A percentile compares a stretch with the other conserved stretches of the same genome.
Conservation (phyloP, 768 basidiomycete species). For the Chalciporus piperatus region DNA sequence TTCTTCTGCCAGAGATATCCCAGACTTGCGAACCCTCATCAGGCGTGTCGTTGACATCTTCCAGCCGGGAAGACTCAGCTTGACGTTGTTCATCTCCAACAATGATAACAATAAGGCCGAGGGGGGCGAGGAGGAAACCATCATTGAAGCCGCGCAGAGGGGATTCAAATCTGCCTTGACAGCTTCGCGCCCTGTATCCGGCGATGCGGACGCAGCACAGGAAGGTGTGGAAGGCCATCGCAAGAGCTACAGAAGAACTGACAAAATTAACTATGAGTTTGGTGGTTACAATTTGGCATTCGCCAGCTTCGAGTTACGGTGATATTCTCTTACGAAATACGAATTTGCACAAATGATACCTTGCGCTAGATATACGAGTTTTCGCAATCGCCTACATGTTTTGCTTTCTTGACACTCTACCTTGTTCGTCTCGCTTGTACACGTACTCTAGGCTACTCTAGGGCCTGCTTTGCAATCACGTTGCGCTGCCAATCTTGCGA, state of each 20-base stretch:
- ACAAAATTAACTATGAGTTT: slow-evolving; percentile 98
- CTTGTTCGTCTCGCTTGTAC: slow-evolving; percentile 11
- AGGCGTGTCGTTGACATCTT: slow-evolving; percentile 91
- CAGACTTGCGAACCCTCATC: slow-evolving; percentile 78
- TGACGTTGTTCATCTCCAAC: slow-evolving; percentile 89
- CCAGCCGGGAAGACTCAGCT: slow-evolving; percentile 77
- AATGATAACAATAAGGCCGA: slow-evolving; percentile 42
- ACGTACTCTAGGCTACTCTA: slow-evolving; percentile 13
- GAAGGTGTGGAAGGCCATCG: slow-evolving; percentile 17
- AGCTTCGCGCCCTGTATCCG: slow-evolving; percentile 24
- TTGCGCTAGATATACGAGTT: slow-evolving; percentile 19
- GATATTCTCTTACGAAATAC: slow-evolving; percentile 15
- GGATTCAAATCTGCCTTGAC: slow-evolving; percentile 69
- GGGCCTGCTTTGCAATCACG: slow-evolving; percentile 18
- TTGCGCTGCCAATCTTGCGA: no score
- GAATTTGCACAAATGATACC: slow-evolving; percentile 18
- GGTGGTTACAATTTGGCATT: slow-evolving; percentile 90
- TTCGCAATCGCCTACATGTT: slow-evolving; percentile 13
- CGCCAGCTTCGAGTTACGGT: slow-evolving; percentile 72
- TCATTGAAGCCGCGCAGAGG: slow-evolving; percentile 70
- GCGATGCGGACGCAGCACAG: slow-evolving; percentile 11
- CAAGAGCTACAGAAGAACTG: slow-evolving; percentile 71
- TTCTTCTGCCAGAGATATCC: slow-evolving; percentile 43
- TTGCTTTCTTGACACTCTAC: slow-evolving; percentile 8
- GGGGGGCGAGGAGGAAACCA: slow-evolving; percentile 48